phyloP scores from a whole-genome alignment of 805 yeast genomes.

The Cyberlindnera maritima region DNA sequence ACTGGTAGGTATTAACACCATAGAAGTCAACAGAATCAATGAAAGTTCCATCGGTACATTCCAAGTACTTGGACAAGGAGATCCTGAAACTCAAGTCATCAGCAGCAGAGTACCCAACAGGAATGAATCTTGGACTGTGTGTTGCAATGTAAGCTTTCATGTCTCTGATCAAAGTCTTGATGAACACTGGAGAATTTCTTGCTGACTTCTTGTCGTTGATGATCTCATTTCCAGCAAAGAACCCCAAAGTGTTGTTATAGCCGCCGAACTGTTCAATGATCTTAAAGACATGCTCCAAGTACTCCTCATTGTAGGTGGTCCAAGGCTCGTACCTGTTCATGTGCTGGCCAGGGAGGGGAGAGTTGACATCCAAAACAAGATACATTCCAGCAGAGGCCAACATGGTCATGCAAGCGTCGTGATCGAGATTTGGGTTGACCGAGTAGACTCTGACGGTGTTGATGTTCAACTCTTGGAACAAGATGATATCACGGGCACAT shows the following conservation, averaged over 20 bases:
- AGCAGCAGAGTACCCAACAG: conserved; percentile 96
- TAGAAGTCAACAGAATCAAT: conserved; percentile 74
- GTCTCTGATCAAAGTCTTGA: conserved; percentile 79
- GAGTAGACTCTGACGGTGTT: conserved; percentile 89
- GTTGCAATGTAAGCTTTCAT: conserved; percentile 65
- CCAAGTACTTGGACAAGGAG: conserved; percentile 75
- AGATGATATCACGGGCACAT: conserved; percentile 79
- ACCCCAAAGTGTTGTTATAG: conserved; percentile 87
- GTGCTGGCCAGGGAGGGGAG: conserved; percentile 76
- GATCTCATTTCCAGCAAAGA: conserved; percentile 90
- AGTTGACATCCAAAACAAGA: conserved; percentile 84
- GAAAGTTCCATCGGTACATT: conserved; percentile 52
- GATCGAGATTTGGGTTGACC: conserved; percentile 76
- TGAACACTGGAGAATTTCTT: conserved; percentile 63
- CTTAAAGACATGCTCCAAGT: conserved; percentile 71
- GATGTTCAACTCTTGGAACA: conserved; percentile 81
- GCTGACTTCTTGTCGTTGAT: conserved; percentile 77
- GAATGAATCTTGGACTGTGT: conserved; percentile 64
- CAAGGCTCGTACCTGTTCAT: conserved; percentile 92
- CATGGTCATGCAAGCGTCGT: conserved; percentile 88
- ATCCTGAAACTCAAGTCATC: conserved; percentile 80
- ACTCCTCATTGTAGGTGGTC: conserved; percentile 73
- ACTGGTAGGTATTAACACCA: conserved; percentile 91
- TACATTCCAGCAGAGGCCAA: conserved; percentile 93
- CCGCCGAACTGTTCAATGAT: conserved; percentile 78